Evolutionary conservation across 768 basidiomycete species (phyloP), one percentile per base, ranked within the genome.

Genomic region (Rhizopogon vesiculosus): DNA sequence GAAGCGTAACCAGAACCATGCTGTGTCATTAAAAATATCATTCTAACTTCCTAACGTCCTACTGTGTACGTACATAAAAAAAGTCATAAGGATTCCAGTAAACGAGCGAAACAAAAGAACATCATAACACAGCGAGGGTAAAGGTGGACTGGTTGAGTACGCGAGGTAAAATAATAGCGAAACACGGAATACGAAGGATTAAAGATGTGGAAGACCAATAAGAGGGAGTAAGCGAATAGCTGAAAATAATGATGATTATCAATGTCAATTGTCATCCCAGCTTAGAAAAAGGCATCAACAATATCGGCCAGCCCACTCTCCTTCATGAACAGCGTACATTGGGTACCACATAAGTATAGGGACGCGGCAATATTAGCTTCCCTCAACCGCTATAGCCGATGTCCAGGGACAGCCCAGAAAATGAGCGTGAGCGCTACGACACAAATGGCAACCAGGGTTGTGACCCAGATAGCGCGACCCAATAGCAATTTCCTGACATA

Each of bases 351-450:
- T 35, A 45, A 54, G 31, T 54, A 54, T 43, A 54, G 29, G 31
- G 13, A 22, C 19, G 44, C 16, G 18, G 25, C 10, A 22, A 18
- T 49, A 13, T 25, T 51, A 33, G 22, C 28, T 54, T 38, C 18
- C 25, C n/a, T 18, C 25, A 19, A 35, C 51, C 13, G 28, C 56
- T 74, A 97, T 64, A 98, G 81, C 58, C 93, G 78, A 71, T 98
- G 89, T 0, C 96, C 96, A 7, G 96, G 96, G 39, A 99, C 93
- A 42, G 91, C 91, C 86, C 91, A 94, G 78, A 98, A 99, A 54
- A 98, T 74, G 66, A 98, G 79, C 5, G 94, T 93, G 66, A 96
- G 74, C 9, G 85, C 87, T 16, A 87, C 84, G 53, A 89, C 86
- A 58, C 91, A 83, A 42, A 81, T 77, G 8, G 87, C 80, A 42